Conservation (phyloP, 2,329 filamentous ascomycete species). For the Fusarium veterinarium region DNA sequence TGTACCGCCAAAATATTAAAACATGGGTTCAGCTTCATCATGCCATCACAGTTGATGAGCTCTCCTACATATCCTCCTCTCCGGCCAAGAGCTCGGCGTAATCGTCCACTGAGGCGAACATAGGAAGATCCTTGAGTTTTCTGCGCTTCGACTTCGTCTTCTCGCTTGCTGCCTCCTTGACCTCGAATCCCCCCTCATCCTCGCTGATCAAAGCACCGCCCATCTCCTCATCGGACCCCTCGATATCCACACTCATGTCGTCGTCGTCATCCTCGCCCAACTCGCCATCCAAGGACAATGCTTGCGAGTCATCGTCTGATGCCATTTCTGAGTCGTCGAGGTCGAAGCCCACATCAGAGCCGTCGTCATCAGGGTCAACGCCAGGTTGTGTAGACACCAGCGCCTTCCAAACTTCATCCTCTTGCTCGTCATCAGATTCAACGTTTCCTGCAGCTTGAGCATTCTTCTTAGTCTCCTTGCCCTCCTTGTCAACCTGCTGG, state of each 20-base stretch:
- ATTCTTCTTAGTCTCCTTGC: slow-evolving; percentile 66
- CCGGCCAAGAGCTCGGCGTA: slow-evolving; percentile 86
- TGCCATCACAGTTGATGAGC: background rate
- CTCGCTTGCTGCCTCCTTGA: slow-evolving; percentile 71
- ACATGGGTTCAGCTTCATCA: slow-evolving; percentile 21
- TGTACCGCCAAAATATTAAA: slow-evolving; percentile 31
- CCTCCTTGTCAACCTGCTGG: slow-evolving; percentile 73
- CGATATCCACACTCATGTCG: slow-evolving; percentile 54
- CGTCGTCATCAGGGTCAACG: slow-evolving; percentile 57
- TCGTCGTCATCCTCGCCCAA: slow-evolving; percentile 60
- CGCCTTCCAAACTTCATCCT: slow-evolving; percentile 92
- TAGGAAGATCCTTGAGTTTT: slow-evolving; percentile 89
- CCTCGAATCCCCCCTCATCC: slow-evolving; percentile 61
- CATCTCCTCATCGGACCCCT: slow-evolving; percentile 57
- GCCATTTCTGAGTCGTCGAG: slow-evolving; percentile 62
- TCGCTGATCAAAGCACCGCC: slow-evolving; percentile 56
- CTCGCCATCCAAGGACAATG: slow-evolving; percentile 56
- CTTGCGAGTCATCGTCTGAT: slow-evolving; percentile 59
- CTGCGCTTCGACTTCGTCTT: slow-evolving; percentile 71
- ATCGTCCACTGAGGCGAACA: slow-evolving; percentile 92
- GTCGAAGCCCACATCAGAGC: slow-evolving; percentile 62
- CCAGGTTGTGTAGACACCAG: slow-evolving; percentile 85
- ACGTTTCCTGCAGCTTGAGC: slow-evolving; percentile 54
- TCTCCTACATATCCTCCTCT: slow-evolving; percentile 66
- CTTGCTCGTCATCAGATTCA: slow-evolving; percentile 68